Conservation (phyloP, 2,329 filamentous ascomycete genomes). For the Dothiorella sarmentorum region DNA sequence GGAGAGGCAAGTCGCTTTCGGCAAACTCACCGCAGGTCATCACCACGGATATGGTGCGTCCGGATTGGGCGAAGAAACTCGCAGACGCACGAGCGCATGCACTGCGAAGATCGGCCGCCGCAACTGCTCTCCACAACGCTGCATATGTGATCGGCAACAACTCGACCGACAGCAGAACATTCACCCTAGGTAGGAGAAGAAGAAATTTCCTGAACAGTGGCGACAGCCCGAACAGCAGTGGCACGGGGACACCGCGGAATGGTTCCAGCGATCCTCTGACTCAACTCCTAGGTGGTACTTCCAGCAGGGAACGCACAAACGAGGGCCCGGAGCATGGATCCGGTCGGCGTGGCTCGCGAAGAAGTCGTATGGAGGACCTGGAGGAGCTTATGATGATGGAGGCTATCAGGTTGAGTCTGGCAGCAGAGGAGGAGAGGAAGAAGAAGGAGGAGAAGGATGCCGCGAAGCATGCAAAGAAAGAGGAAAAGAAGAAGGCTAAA, state of each 20-base stretch:
- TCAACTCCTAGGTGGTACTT: constrained; percentile 24
- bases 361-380: constrained; percentile 71
- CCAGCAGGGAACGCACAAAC: constrained; percentile 26
- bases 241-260: constrained; percentile 42
- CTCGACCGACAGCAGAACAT: constrained; percentile 46
- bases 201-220: constrained; percentile 51
- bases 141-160: constrained; percentile 77
- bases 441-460: constrained; percentile 78
- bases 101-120: constrained; percentile 81
- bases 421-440: constrained; percentile 87
- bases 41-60: constrained; percentile 86
- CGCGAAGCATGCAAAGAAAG: constrained; percentile 78
- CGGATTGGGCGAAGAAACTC: constrained; percentile 91
- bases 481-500: constrained; percentile 70
- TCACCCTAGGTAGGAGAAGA: constrained; percentile 45
- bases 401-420: constrained; percentile 86
- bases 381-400: constrained; percentile 99
- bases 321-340: constrained; percentile 38
- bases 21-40: constrained; percentile 82
- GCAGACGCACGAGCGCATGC: constrained; percentile 80
- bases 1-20: constrained; percentile 68
- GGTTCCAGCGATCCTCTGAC: constrained; percentile 29
- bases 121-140: constrained; percentile 89
- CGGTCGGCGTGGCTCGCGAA: constrained; percentile 52
- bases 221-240: constrained; percentile 45